phyloP scores from a whole-genome alignment of 1,139 yeast genomes.

The Hyphopichia burtonii region DNA sequence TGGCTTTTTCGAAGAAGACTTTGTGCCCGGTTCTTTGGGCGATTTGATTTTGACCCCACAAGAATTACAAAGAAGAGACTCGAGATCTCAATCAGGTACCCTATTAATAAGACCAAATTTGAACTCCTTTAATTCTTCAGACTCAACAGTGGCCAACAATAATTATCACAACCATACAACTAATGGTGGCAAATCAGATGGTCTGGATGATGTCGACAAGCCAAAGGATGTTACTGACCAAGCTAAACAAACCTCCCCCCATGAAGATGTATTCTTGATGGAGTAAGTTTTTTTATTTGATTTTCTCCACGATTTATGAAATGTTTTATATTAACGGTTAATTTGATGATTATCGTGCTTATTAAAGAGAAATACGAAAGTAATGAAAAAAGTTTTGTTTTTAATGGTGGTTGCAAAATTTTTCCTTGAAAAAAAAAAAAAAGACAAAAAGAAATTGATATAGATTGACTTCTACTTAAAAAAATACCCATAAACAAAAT shows the following conservation, averaged over 20 bases:
- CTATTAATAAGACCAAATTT: conserved; percentile 37
- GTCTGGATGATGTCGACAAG: conserved; percentile 6
- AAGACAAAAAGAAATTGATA: not conserved
- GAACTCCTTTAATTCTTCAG: conserved; percentile 6
- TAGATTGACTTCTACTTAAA: not conserved
- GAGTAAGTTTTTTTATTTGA: conserved; percentile 17
- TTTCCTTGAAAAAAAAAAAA: too few relatives aligned
- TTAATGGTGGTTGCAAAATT: too few relatives aligned
- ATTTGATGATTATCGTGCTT: too few relatives aligned
- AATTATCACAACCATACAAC: too few relatives aligned
- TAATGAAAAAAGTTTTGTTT: too few relatives aligned
- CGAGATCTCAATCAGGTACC: conserved; percentile 54
- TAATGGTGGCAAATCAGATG: not conserved
- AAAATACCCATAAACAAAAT: too few relatives aligned
- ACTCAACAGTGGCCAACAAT: too few relatives aligned
- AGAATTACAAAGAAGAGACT: conserved; percentile 64
- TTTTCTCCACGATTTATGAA: too few relatives aligned
- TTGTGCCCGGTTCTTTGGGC: conserved; percentile 71
- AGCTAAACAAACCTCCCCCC: conserved; percentile 5
- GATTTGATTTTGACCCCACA: conserved; percentile 75
- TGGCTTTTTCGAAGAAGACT: conserved; percentile 60
- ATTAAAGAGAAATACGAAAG: too few relatives aligned
- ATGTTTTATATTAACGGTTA: too few relatives aligned
- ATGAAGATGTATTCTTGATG: conserved; percentile 36
- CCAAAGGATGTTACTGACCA: conserved; percentile 5